Evolutionary conservation across 1,284 basidiomycete genomes (phyloP).

Genomic region (Leccinum subrobustum): DNA sequence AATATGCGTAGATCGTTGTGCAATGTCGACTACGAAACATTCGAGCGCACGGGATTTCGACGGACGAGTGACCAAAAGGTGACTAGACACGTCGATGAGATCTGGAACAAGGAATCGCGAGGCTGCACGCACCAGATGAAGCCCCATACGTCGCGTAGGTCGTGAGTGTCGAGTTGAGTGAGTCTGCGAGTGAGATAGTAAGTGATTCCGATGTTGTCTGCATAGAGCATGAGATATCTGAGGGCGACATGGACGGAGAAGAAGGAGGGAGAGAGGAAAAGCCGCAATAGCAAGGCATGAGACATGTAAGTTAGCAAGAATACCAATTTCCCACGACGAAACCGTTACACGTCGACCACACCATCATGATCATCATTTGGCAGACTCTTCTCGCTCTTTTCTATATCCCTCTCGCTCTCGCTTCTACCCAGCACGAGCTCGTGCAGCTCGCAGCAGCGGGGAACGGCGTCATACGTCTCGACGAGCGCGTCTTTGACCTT

Average conservation of each 20-base stretch:
- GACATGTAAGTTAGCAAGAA: slow-evolving; percentile 41
- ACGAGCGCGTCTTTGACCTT: slow-evolving; percentile 73
- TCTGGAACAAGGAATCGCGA: slow-evolving; percentile 8
- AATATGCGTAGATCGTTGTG: slow-evolving; percentile 88
- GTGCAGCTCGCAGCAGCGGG: slow-evolving; percentile 62
- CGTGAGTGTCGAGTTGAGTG: slow-evolving; percentile 71
- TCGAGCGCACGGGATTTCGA: slow-evolving; percentile 89
- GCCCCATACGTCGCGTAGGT: slow-evolving; percentile 94
- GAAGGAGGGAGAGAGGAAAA: slow-evolving; percentile 87
- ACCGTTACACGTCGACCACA: slow-evolving; percentile 24
- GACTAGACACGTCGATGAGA: slow-evolving; percentile 48
- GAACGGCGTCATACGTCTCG: slow-evolving; percentile 80
- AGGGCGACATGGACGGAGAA: slow-evolving; percentile 91
- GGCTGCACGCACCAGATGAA: slow-evolving; percentile 77
- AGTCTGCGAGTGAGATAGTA: slow-evolving; percentile 91
- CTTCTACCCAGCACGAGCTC: slow-evolving; percentile 52
- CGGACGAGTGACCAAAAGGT: slow-evolving; percentile 88
- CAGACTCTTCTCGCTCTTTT: slow-evolving; percentile 45
- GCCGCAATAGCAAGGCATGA: slow-evolving; percentile 80
- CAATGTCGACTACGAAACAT: slow-evolving; percentile 84
- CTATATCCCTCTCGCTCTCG: slow-evolving; percentile 43
- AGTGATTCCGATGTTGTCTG: slow-evolving; percentile 93
- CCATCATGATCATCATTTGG: slow-evolving; percentile 39
- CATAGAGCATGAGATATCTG: slow-evolving; percentile 84
- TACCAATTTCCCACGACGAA: slow-evolving; percentile 29